Base-by-base conservation (phyloP, 73 alveolate species). In the Tetrahymena elliotti region DNA sequence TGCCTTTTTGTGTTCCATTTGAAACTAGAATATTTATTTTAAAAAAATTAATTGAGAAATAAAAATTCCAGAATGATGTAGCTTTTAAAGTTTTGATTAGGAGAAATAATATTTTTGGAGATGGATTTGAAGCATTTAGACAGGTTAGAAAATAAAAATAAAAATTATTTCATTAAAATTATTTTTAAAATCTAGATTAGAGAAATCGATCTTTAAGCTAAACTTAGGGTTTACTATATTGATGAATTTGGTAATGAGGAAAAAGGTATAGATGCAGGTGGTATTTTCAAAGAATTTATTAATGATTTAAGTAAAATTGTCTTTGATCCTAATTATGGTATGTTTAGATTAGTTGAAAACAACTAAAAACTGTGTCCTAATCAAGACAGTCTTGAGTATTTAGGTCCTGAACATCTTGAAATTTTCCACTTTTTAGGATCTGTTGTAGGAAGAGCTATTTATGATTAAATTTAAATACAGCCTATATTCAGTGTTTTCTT, bases 221-320 rank as follows among this genome's bases (percentile, higher is more conserved):
- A 84, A 33, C 88, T 97, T 12, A 96, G 96, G 35, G 98, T 97
- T 18, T 93, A 93, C 22, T 97, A 97, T 84, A 88, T 97, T 15
- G 96, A 95, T 82, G 96, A 94, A 4, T 52, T 84, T 37, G 99
- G 99, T 10, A 93, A 94, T 93, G 97, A 96, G 34, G 99, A 98
- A 95, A 99, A 97, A 93, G 99, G 99, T 27, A 94, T 95, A 40
- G 99, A 98, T 95, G 99, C 99, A 1, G 99, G 99, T 22, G 99
- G 99, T 12, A 97, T 98, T 11, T 98, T 98, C 93, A 98, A 98
- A 95, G 99, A 98, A 94, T 98, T 98, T 97, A 83, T 98, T 27
- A 97, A 98, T 35, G 93, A 97, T 6, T 96, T 98, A 41, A 95
- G 99, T 53, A 95, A 97, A 97, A 97, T 97, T 92, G 98, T 97